phyloP scores from a whole-genome alignment of 2,329 filamentous ascomycete species.

The Penicillium polonicum region DNA sequence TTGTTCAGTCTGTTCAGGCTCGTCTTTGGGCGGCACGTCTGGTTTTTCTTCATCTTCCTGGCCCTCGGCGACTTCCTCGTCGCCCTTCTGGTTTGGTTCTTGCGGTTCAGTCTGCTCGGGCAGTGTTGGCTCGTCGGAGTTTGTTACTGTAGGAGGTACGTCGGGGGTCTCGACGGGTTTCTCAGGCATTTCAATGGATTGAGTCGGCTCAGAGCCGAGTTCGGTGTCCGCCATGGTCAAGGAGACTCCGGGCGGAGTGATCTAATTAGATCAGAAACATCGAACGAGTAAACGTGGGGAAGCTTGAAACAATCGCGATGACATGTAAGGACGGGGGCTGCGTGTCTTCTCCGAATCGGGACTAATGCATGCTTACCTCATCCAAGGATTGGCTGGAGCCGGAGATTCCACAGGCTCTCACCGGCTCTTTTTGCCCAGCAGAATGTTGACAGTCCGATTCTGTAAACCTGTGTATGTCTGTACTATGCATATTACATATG shows the following conservation, averaged over 20 bases:
- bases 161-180: conserved; percentile 32
- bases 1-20: conserved; percentile 27
- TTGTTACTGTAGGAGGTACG: conserved; percentile 27
- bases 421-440: neutral
- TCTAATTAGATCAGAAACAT: conserved; percentile 27
- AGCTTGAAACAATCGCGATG: conserved; percentile 7
- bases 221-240: conserved; percentile 45
- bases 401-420: neutral
- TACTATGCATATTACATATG: too few species aligned
- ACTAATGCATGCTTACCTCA: conserved; percentile 24
- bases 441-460: neutral
- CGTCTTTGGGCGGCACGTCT: conserved; percentile 27
- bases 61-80: conserved; percentile 10
- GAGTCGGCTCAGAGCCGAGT: conserved; percentile 35
- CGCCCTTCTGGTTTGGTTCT: conserved; percentile 27
- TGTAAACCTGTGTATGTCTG: neutral
- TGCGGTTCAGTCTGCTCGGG: conserved; percentile 31
- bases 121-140: conserved; percentile 34
- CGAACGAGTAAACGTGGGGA: conserved; percentile 18
- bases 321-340: conserved; percentile 21
- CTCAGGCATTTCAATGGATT: conserved; percentile 24
- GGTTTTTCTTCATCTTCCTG: conserved; percentile 25
- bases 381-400: neutral
- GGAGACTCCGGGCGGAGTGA: conserved; percentile 37
- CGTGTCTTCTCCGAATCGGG: conserved; percentile 34